Conservation (phyloP, 169 alveolate species). For the Plasmodium ovale region DNA sequence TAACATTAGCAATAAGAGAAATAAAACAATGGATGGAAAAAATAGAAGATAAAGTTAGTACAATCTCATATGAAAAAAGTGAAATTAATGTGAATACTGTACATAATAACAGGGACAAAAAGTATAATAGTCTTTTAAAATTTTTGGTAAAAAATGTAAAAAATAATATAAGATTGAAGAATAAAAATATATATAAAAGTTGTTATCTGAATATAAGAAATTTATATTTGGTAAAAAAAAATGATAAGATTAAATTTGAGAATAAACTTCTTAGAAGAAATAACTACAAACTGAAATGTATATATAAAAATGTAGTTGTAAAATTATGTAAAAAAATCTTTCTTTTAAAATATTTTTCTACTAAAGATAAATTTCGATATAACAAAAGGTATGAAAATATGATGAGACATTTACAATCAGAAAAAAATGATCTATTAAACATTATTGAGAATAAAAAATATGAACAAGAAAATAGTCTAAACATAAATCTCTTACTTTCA, state of each 20-base stretch:
- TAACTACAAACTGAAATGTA: conserved; percentile 15
- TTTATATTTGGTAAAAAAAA: conserved; percentile 42
- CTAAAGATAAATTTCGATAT: conserved; percentile 33
- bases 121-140: conserved; percentile 27
- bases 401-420: conserved; percentile 67
- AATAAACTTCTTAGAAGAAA: conserved; percentile 37
- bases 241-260: conserved; percentile 57
- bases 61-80: conserved; percentile 44
- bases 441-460: conserved; percentile 50
- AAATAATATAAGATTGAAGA: conserved; percentile 40
- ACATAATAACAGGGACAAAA: neutral
- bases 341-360: conserved; percentile 40
- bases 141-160: conserved; percentile 43
- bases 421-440: conserved; percentile 40
- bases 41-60: conserved; percentile 64
- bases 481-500: conserved; percentile 33
- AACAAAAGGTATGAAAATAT: conserved; percentile 58
- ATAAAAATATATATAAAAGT: conserved; percentile 22
- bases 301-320: conserved; percentile 48
- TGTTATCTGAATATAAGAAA: conserved; percentile 57
- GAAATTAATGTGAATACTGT: neutral
- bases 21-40: conserved; percentile 73
- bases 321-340: conserved; percentile 41
- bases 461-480: conserved; percentile 43
- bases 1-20: conserved; percentile 49